phyloP scores from a whole-genome alignment of 345 rosid genomes.

The Sisymbrium altissimum region DNA sequence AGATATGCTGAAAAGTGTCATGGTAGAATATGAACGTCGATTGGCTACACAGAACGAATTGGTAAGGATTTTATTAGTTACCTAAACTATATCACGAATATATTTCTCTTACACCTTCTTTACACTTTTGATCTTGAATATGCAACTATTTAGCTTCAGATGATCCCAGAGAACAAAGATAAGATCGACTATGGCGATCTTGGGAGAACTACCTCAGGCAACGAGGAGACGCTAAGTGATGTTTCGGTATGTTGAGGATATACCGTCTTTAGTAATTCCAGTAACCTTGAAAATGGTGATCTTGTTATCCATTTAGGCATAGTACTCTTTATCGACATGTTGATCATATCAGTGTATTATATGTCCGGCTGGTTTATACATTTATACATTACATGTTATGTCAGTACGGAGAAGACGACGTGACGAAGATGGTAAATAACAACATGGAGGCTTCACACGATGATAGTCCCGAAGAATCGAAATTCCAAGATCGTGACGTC shows the following conservation, averaged over 20 bases:
- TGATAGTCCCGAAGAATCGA: background rate
- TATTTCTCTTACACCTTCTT: background rate
- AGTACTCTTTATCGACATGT: background rate
- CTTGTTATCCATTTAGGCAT: background rate
- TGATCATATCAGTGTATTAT: background rate
- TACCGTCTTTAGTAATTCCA: background rate
- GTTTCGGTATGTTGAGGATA: background rate
- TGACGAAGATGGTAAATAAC: slow-evolving; percentile 10
- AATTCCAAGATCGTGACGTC: slow-evolving; percentile 7
- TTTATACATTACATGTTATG: slow-evolving; percentile 9
- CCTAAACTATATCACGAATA: background rate
- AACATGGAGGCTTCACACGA: slow-evolving; percentile 15
- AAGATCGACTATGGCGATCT: slow-evolving; percentile 7
- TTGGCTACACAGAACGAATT: slow-evolving; percentile 49
- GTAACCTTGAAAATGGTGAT: background rate
- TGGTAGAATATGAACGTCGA: slow-evolving; percentile 73
- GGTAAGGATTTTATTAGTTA: slow-evolving; percentile 42
- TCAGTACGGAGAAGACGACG: slow-evolving; percentile 40
- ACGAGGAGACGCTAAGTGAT: slow-evolving; percentile 17
- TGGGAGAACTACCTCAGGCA: slow-evolving; percentile 10
- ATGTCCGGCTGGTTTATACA: background rate
- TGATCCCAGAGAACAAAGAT: background rate
- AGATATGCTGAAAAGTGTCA: slow-evolving; percentile 68
- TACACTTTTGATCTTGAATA: background rate
- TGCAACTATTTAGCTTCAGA: slow-evolving; percentile 1